Evolutionary conservation across 176 grass and related monocot species (phyloP), one percentile per base, ranked within the genome.

Genomic region (Phyllostachys edulis): DNA sequence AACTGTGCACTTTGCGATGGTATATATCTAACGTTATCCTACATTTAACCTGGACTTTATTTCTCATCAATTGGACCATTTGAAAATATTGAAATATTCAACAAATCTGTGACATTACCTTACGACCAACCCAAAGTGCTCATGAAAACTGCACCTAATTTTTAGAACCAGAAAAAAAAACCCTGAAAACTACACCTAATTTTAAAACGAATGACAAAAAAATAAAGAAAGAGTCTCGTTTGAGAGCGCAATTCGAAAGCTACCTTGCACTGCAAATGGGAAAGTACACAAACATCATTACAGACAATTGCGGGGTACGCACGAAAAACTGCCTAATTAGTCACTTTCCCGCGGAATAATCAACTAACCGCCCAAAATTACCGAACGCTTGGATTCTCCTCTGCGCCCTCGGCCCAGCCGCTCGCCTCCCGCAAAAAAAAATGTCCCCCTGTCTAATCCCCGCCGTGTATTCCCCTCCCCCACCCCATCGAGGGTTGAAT

Each of bases 291-390:
- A 34, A 13, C 12, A 15, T 1, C 55, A 73, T 73, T 71, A 47
- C 20, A 0, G 0, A 1, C 2, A 72, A 46, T 21, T 4, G 0
- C 0, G 4, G 55, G 80, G 73, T 24, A 3, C 7, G 14, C 0
- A 18, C 1, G 20, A 1, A 37, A 88, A 78, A 23, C 2, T 0
- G 24, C 36, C 45, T 64, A 32, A 76, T 57, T 42, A 1, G 59
- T 73, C n/a, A 2, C n/a, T 60, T 10, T 59, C 13, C 6, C 7
- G 34, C 36, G 44, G 55, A 1, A 15, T 3, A 51, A 51, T n/a
- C 2, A 11, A 41, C 44, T 72, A 61, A 84, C 80, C 72, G 55
- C 80, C 36, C n/a, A 9, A 29, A 60, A 60, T 29, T 4, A 40
- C 80, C 54, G 8, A 38, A 1, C 59, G 21, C 1, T 63, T 55